Conservation (phyloP, 176 grass and related monocot species). For the Poa pratensis region DNA sequence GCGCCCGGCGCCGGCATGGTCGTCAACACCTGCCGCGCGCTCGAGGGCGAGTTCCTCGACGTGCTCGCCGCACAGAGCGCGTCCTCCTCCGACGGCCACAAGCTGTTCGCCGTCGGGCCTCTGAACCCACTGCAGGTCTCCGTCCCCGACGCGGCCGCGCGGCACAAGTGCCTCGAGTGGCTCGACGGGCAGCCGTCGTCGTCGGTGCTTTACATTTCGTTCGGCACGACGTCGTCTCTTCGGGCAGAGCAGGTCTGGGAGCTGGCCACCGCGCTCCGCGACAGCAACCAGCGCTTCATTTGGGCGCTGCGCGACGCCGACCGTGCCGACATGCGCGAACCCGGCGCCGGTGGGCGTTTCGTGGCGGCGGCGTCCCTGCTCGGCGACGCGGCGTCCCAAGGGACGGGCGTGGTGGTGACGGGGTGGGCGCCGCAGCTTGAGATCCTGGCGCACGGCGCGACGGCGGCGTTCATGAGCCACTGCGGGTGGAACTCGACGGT, state of each 20-base stretch:
- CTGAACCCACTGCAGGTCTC: slow-evolving; percentile 26
- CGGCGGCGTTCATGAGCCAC: slow-evolving; percentile 79
- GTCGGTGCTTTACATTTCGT: slow-evolving; percentile 84
- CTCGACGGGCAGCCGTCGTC: slow-evolving; percentile 58
- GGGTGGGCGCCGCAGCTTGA: slow-evolving; percentile 73
- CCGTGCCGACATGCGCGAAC: slow-evolving; percentile 38
- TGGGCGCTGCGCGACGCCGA: slow-evolving; percentile 54
- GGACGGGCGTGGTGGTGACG: slow-evolving; percentile 30
- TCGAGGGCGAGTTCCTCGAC: slow-evolving; percentile 78
- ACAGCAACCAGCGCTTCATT: slow-evolving; percentile 42
- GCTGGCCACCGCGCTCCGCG: slow-evolving; percentile 61
- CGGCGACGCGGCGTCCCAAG: not conserved
- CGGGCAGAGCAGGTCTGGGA: slow-evolving; percentile 54
- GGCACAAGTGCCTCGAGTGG: slow-evolving; percentile 63
- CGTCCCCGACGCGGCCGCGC: not conserved
- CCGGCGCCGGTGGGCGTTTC: slow-evolving; percentile 1
- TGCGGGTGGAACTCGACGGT: slow-evolving; percentile 86
- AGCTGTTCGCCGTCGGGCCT: slow-evolving; percentile 67
- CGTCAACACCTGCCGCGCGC: slow-evolving; percentile 58
- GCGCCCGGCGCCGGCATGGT: slow-evolving; percentile 40
- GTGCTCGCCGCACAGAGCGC: slow-evolving; percentile 31
- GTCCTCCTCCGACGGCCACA: slow-evolving; percentile 38
- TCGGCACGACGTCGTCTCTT: slow-evolving; percentile 71
- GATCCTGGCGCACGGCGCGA: slow-evolving; percentile 59
- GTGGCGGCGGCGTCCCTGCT: slow-evolving; percentile 32